Evolutionary conservation across 176 grass and related monocot genomes (phyloP).

Genomic region (Bromus sterilis): DNA sequence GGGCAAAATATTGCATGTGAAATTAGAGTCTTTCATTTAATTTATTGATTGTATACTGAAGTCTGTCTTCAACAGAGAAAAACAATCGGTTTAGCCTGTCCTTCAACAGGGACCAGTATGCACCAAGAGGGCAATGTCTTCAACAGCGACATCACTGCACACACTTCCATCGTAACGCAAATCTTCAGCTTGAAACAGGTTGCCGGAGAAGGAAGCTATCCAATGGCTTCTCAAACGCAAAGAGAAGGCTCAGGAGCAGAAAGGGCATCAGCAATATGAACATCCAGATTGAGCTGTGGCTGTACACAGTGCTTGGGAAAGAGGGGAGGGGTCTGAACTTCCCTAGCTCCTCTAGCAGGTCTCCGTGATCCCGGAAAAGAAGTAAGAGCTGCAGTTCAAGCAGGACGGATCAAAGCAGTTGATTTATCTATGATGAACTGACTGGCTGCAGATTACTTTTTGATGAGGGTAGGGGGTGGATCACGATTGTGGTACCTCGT

Average conservation of each 20-base stretch:
- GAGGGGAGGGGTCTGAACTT: conserved; percentile 45
- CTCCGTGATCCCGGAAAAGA: conserved; percentile 42
- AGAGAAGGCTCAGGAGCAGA: conserved; percentile 39
- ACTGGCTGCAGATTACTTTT: not conserved
- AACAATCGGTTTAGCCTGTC: not conserved
- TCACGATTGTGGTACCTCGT: conserved; percentile 29
- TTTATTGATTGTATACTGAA: not conserved
- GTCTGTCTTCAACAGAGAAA: not conserved
- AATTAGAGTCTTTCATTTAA: not conserved
- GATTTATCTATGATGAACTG: not conserved
- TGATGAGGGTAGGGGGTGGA: not conserved
- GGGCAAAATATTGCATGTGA: not conserved
- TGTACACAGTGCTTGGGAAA: conserved; percentile 25
- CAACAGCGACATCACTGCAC: not conserved
- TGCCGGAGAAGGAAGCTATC: conserved; percentile 32
- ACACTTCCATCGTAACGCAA: not conserved
- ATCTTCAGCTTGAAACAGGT: not conserved
- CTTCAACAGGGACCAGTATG: not conserved
- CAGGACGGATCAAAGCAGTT: not conserved
- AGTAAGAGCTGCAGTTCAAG: conserved; percentile 34
- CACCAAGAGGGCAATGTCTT: not conserved
- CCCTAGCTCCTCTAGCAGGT: conserved; percentile 41
- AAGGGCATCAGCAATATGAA: conserved; percentile 44
- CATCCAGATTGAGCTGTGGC: conserved; percentile 42
- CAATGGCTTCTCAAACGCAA: conserved; percentile 41